phyloP scores from a whole-genome alignment of 306 rosid genomes.

The Cucurbita maxima region DNA sequence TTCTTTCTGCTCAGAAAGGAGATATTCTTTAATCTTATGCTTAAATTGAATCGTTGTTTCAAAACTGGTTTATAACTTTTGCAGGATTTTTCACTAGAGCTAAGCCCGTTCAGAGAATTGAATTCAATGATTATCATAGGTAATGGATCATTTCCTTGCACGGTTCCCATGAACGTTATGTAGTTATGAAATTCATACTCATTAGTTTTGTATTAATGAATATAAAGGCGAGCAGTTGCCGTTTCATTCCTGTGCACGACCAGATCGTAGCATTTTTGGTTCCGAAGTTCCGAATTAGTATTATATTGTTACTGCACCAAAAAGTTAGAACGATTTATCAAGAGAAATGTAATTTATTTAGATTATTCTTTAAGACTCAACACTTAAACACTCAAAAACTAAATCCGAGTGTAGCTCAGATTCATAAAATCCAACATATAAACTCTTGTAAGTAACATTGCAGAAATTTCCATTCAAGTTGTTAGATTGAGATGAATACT shows the following conservation, averaged over 20 bases:
- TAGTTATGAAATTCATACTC: neutral
- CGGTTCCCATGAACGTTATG: too few species aligned
- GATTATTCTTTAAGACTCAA: neutral
- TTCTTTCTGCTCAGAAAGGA: neutral
- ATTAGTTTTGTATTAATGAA: neutral
- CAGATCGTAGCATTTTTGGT: neutral
- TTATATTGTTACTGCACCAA: neutral
- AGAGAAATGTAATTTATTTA: neutral
- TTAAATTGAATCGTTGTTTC: neutral
- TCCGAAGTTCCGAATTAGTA: neutral
- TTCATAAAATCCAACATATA: neutral
- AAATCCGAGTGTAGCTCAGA: neutral
- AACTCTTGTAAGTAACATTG: neutral
- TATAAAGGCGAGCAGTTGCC: neutral
- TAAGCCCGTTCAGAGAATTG: slow-evolving; percentile 40
- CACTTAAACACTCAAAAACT: neutral
- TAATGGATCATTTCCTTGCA: neutral
- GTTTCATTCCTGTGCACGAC: neutral
- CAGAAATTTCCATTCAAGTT: neutral
- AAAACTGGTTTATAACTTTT: neutral
- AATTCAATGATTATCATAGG: slow-evolving; percentile 72
- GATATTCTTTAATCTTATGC: neutral
- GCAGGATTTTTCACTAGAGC: slow-evolving; percentile 72
- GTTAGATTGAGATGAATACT: neutral
- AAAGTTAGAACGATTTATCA: neutral